Evolutionary conservation across 805 yeast species (phyloP), one percentile per base, ranked within the genome.

Genomic region (Ogataea pilisensis): DNA sequence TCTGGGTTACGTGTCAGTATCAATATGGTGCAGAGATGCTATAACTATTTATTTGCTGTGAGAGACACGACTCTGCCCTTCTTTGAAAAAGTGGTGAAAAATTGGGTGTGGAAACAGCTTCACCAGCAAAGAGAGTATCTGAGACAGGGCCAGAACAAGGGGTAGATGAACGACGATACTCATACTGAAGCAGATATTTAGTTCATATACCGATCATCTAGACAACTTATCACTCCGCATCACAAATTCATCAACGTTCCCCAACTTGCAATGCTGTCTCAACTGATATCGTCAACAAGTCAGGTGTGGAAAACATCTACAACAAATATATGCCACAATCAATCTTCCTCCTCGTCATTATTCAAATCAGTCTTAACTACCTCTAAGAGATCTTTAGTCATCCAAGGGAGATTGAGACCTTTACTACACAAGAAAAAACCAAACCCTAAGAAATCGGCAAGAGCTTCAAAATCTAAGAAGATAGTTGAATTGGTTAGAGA

Each of bases 401-500:
- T 29, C 13, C 55, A 50, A 33, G 64, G 64, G 19, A 55, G 56
- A 41, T 50, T 50, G 27, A 55, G 50, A 31, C 64, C 64, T 8
- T 58, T 52, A 41, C 48, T 59, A 5, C 54, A 50, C 34, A 58
- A 52, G 35, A 44, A 35, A 27, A 35, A 34, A 19, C 55, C 55
- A 22, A 47, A 44, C 32, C 44, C 52, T 11, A 17, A 18, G 12
- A 51, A 53, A 34, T 46, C 45, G 3, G 43, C 54, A 37, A 51
- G 58, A 32, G 61, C 63, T 2, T 22, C 35, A 3, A 49, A 39
- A 37, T 61, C 66, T 2, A 60, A 61, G 39, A 51, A 39, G 30
- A 58, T 61, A 19, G 60, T 50, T 6, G 49, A 58, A 25, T 30
- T 49, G 5, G 60, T 56, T 14, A 55, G 60, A 51, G 73, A 75